Evolutionary conservation across 2,329 filamentous ascomycete species (phyloP), one percentile per base, ranked within the genome.

Genomic region (Fusarium brevicatenulatum): DNA sequence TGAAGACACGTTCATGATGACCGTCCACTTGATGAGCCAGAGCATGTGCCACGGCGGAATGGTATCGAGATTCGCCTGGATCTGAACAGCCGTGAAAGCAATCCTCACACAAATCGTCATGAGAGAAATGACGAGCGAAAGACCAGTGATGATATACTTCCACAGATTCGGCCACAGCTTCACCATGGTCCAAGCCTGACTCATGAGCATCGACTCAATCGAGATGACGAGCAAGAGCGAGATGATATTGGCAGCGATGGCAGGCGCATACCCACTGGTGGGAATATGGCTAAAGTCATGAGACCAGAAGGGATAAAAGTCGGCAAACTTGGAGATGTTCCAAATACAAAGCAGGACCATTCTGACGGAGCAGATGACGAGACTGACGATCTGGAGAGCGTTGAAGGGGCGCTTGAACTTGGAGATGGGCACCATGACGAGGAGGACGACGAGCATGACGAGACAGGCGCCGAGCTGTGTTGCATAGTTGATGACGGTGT

Each of bases 391-490:
- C 78, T 95, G 94, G 76, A 95, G 84, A 71, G 91, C 77, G 79
- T 92, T 93, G 25, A 93, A 87, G 0, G 85, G 78, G 4, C 91
- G 91, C 58, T 83, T 83, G 67, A 93, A 88, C 79, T 93, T 94
- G 72, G 89, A 85, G 0, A 84, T 80, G 25, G 89, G 89, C 1
- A 93, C 95, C 80, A 95, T 86, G 65, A 91, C 77, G 16, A 94
- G 82, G 6, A 95, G 83, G 36, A 92, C 85, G 47, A 92, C 74
- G 23, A 95, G 83, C 77, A 94, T 88, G 68, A 92, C 82, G 64
- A 91, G 72, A 52, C 88, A 89, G 30, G 92, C 89, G 36, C 93
- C 93, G 57, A 95, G 85, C 79, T 95, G 93, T 23, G 87, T 83
- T 58, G 89, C 91, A 79, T 91, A 93, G 81, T 91, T 91, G 84